phyloP scores from a whole-genome alignment of 2,329 filamentous ascomycete genomes.

The Decorospora gaudefroyi region DNA sequence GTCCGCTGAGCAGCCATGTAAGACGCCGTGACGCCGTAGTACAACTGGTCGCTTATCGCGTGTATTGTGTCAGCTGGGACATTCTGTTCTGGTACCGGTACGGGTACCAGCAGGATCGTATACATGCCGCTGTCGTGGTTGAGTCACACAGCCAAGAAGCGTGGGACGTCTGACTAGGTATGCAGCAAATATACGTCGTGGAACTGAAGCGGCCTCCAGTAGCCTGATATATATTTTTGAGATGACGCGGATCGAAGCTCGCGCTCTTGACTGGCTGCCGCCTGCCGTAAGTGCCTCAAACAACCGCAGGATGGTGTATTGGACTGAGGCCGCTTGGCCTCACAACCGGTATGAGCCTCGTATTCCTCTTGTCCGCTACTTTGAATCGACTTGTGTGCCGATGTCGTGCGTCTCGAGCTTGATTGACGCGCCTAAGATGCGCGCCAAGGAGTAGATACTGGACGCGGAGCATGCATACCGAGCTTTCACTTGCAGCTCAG shows the following conservation, averaged over 20 bases:
- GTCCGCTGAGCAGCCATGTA: neutral
- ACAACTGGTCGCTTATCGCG: slow-evolving; percentile 13
- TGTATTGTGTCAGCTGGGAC: slow-evolving; percentile 5
- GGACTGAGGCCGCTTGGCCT: neutral
- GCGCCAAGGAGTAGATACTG: slow-evolving; percentile 16
- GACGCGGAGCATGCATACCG: slow-evolving; percentile 6
- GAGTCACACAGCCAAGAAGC: slow-evolving; percentile 16
- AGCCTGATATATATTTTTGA: neutral
- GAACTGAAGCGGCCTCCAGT: slow-evolving; percentile 6
- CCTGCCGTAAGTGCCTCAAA: neutral
- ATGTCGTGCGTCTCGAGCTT: slow-evolving; percentile 8
- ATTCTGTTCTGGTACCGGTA: slow-evolving; percentile 5
- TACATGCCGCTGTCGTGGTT: slow-evolving; percentile 7
- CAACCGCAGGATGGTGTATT: slow-evolving; percentile 11
- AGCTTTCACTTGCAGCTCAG: slow-evolving; percentile 2
- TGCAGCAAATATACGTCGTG: slow-evolving; percentile 13
- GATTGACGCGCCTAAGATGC: slow-evolving; percentile 7
- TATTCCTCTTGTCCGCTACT: slow-evolving; percentile 3
- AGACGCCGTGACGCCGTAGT: neutral
- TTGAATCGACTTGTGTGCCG: slow-evolving; percentile 1
- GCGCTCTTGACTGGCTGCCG: slow-evolving; percentile 4
- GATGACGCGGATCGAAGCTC: slow-evolving; percentile 6
- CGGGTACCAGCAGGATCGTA: slow-evolving; percentile 16
- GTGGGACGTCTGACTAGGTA: slow-evolving; percentile 12
- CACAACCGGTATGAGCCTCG: slow-evolving; percentile 3